A percentile compares a stretch with the other conserved stretches of the same genome.
Conservation (phyloP, 2,329 filamentous ascomycete genomes). For the Botryotinia narcissicola region DNA sequence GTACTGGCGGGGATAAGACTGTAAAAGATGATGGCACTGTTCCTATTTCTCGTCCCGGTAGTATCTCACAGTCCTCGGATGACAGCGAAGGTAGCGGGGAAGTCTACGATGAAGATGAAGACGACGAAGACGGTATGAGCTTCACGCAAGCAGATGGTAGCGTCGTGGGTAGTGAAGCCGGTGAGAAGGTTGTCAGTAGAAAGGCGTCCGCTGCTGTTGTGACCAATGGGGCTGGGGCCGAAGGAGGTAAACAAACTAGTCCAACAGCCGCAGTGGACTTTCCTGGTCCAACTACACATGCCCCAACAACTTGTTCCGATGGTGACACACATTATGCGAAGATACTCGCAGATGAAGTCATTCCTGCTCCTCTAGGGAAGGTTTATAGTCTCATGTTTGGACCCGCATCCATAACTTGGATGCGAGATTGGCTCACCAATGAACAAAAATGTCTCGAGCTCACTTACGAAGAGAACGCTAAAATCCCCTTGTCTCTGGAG, state of each 20-base stretch:
- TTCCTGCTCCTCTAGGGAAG: conserved; percentile 86
- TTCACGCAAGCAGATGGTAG: conserved; percentile 49
- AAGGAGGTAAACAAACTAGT: conserved; percentile 51
- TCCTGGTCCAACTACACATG: conserved; percentile 79
- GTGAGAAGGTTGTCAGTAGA: conserved; percentile 62
- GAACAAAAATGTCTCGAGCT: conserved; percentile 91
- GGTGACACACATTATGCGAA: conserved; percentile 77
- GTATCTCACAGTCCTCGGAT: conserved; percentile 51
- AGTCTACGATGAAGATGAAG: conserved; percentile 76
- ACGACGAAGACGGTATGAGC: conserved; percentile 64
- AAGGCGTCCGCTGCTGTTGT: conserved; percentile 65
- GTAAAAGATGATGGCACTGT: conserved; percentile 64
- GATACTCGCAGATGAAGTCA: conserved; percentile 77
- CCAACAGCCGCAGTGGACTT: conserved; percentile 59
- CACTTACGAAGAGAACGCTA: conserved; percentile 65
- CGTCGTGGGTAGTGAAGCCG: conserved; percentile 49
- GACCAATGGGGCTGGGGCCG: conserved; percentile 46
- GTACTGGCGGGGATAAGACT: conserved; percentile 84
- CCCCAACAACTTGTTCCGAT: conserved; percentile 83
- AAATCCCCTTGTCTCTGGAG: conserved; percentile 66
- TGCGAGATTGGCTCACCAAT: conserved; percentile 79
- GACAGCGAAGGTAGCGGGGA: conserved; percentile 67
- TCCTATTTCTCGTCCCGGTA: conserved; percentile 42
- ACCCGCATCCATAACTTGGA: conserved; percentile 72
- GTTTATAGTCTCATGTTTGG: conserved; percentile 89